These are phyloP conservation scores for Sporothrix phasma DNA, from an alignment of 2,329 filamentous ascomycete species.

Conservation along the genomic window DNA sequence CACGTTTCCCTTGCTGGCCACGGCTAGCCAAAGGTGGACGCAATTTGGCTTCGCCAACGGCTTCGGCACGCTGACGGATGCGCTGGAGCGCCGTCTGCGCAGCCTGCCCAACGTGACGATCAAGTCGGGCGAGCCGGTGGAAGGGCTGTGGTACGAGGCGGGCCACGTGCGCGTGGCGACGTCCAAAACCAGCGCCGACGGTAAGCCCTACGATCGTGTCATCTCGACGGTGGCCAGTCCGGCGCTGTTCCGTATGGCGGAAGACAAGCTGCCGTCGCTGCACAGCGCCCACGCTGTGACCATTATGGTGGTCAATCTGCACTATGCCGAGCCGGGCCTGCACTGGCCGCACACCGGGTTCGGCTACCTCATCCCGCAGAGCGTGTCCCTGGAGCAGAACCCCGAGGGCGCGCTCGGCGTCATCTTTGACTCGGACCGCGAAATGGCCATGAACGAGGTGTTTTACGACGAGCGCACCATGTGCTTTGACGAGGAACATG, in stretches of 20 bases:
- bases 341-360: slow-evolving; percentile 59
- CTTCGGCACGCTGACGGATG: slow-evolving; percentile 50
- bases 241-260: slow-evolving; percentile 28
- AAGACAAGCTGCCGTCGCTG: slow-evolving; percentile 37
- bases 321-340: slow-evolving; percentile 57
- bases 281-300: slow-evolving; percentile 55
- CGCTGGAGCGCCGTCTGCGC: slow-evolving; percentile 41
- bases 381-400: slow-evolving; percentile 27
- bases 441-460: slow-evolving; percentile 29
- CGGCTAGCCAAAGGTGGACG: slow-evolving; percentile 24
- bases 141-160: slow-evolving; percentile 32
- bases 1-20: slow-evolving; percentile 23
- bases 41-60: slow-evolving; percentile 46
- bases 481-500: background rate
- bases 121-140: slow-evolving; percentile 39
- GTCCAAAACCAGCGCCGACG: slow-evolving; percentile 1
- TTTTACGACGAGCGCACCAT: slow-evolving; percentile 34
- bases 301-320: slow-evolving; percentile 89
- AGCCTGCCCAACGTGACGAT: slow-evolving; percentile 51
- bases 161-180: background rate
- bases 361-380: slow-evolving; percentile 81
- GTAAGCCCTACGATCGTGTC: slow-evolving; percentile 42
- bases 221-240: slow-evolving; percentile 54
- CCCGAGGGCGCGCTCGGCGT: slow-evolving; percentile 56
- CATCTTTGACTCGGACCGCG: slow-evolving; percentile 72